These are phyloP conservation scores for Penicillium sp. DNA, from an alignment of 2,329 filamentous ascomycete species.

Conservation along the genomic window DNA sequence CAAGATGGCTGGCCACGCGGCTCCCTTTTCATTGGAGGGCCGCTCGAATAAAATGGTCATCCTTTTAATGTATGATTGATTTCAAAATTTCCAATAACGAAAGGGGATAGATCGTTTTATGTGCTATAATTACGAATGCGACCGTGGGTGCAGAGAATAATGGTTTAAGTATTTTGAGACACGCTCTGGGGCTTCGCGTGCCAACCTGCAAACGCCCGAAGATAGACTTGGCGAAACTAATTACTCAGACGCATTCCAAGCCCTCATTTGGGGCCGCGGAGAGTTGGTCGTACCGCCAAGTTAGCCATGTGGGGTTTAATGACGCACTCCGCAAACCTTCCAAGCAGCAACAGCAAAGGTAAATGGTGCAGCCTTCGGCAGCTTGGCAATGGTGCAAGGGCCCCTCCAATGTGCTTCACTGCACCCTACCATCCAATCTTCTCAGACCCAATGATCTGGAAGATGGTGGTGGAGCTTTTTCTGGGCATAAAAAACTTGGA, in stretches of 20 bases:
- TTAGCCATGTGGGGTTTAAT: neutral
- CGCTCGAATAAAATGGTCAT: slow-evolving; percentile 1
- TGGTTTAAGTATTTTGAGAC: neutral
- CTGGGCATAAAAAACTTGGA: neutral
- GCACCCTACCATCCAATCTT: neutral
- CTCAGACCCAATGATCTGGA: neutral
- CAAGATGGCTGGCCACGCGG: slow-evolving; percentile 13
- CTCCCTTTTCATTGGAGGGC: neutral
- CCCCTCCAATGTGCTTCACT: neutral
- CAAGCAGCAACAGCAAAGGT: neutral
- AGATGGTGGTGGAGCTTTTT: neutral
- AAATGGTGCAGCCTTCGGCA: neutral
- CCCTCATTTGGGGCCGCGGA: neutral
- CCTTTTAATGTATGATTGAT: neutral
- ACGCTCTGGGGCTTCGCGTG: neutral
- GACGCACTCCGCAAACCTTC: neutral
- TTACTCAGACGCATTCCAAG: neutral
- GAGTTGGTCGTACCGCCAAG: neutral
- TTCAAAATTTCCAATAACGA: neutral
- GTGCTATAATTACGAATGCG: neutral
- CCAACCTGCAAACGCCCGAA: neutral
- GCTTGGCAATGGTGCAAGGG: neutral
- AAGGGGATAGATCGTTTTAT: neutral
- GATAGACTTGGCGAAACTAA: neutral
- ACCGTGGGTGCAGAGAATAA: neutral